phyloP scores from a whole-genome alignment of 1,284 basidiomycete genomes.

The Fomitopsis betulina region DNA sequence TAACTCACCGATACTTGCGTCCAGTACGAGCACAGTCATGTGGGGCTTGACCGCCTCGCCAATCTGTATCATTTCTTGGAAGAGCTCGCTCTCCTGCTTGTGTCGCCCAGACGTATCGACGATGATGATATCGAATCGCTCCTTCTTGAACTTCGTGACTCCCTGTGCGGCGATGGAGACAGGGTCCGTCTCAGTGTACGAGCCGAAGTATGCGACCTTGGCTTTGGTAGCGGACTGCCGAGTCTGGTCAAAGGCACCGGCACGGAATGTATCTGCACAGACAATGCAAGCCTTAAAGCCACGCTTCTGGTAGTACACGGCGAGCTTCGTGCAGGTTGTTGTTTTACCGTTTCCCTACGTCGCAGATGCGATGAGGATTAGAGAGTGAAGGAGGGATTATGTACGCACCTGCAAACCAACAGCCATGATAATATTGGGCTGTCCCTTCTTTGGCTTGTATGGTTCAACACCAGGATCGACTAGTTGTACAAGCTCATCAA shows the following conservation, averaged over 20 bases:
- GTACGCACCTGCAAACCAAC: slow-evolving; percentile 83
- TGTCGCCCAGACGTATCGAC: slow-evolving; percentile 98
- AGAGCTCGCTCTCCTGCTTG: slow-evolving; percentile 96
- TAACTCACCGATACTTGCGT: slow-evolving; percentile 76
- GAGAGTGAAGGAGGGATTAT: neutral
- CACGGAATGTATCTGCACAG: slow-evolving; percentile 99
- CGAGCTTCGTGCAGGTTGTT: slow-evolving; percentile 96
- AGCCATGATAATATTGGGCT: slow-evolving; percentile 95
- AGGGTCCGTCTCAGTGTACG: slow-evolving; percentile 98
- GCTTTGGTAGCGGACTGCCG: slow-evolving; percentile 94
- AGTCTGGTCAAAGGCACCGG: slow-evolving; percentile 99
- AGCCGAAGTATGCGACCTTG: slow-evolving; percentile 98
- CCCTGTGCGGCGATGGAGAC: slow-evolving; percentile 93
- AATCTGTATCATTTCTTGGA: slow-evolving; percentile 98
- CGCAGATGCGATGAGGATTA: neutral
- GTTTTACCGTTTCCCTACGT: slow-evolving; percentile 94
- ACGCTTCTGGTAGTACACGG: slow-evolving; percentile 95
- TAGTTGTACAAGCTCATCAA: slow-evolving; percentile 92
- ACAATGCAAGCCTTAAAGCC: slow-evolving; percentile 99
- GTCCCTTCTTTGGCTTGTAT: slow-evolving; percentile 96
- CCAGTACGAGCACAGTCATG: slow-evolving; percentile 88
- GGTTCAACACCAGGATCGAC: slow-evolving; percentile 95
- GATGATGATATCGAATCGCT: slow-evolving; percentile 97
- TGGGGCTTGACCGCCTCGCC: slow-evolving; percentile 89
- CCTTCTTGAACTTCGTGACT: slow-evolving; percentile 96